Percentiles rank a stretch among this genome's conserved stretches.
These are phyloP conservation scores for Lepidium didymum DNA, from an alignment of 345 rosid species.

Conservation along the genomic window DNA sequence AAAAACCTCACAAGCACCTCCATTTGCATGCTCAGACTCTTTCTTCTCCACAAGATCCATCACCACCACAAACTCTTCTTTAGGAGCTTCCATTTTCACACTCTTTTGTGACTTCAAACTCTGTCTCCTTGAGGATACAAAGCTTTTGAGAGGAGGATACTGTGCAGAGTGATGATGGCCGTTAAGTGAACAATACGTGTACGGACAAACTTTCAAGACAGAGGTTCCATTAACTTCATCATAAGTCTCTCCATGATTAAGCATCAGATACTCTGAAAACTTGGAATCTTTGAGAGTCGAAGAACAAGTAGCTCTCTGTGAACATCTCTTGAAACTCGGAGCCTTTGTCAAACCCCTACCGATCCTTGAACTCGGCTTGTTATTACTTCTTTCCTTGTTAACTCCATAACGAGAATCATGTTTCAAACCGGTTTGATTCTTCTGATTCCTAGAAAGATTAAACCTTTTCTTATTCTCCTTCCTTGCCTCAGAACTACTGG, in stretches of 20 bases:
- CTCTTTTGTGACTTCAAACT: constrained; percentile 55
- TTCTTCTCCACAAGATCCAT: constrained; percentile 33
- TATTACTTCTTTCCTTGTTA: constrained; percentile 23
- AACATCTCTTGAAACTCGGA: constrained; percentile 57
- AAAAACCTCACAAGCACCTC: constrained; percentile 5
- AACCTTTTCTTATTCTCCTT: constrained; percentile 38
- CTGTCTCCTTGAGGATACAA: constrained; percentile 57
- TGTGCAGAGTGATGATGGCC: constrained; percentile 61
- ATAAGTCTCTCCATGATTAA: constrained; percentile 56
- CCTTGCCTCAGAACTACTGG: constrained; percentile 77
- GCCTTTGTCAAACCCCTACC: constrained; percentile 54
- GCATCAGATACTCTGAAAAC: constrained; percentile 61
- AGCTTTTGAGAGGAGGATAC: constrained; percentile 66
- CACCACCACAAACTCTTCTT: constrained; percentile 38
- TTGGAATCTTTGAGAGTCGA: constrained; percentile 82
- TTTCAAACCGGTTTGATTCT: constrained; percentile 26
- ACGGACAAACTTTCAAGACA: constrained; percentile 66
- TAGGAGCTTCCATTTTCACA: constrained; percentile 32
- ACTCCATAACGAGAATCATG: constrained; percentile 31
- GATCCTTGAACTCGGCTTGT: constrained; percentile 47
- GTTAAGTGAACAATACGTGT: constrained; percentile 81
- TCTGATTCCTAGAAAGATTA: constrained; percentile 25
- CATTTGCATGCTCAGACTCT: constrained; percentile 10
- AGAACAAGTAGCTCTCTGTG: constrained; percentile 79
- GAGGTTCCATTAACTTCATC: constrained; percentile 65